These are phyloP conservation scores for Rubia yunnanensis DNA, from an alignment of 257 asterid genomes.

Conservation along the genomic window DNA sequence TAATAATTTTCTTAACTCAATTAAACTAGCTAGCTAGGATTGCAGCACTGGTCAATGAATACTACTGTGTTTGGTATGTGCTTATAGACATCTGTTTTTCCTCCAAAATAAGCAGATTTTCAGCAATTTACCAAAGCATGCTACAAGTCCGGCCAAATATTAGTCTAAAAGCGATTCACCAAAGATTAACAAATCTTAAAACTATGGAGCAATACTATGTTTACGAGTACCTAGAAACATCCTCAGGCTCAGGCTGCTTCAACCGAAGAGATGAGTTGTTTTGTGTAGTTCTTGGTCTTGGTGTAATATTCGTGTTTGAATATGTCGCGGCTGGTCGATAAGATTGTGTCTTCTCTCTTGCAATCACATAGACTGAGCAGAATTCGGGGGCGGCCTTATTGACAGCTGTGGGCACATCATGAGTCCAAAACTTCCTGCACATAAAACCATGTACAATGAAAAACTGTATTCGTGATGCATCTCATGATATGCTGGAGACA, in stretches of 20 bases:
- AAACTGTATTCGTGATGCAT: background rate
- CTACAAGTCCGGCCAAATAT: no score
- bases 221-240: conserved; percentile 24
- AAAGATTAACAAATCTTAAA: background rate
- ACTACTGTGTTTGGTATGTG: no score
- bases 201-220: background rate
- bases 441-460: background rate
- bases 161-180: background rate
- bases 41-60: no score
- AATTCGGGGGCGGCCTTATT: conserved; percentile 69
- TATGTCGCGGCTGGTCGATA: conserved; percentile 47
- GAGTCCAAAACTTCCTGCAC: conserved; percentile 46
- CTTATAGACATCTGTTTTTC: no score
- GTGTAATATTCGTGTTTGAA: conserved; percentile 12
- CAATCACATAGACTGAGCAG: conserved; percentile 61
- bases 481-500: background rate
- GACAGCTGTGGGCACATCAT: conserved; percentile 51
- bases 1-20: background rate
- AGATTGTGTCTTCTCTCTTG: conserved; percentile 51
- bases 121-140: no score
- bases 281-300: conserved; percentile 21
- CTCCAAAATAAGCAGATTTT: no score
- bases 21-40: no score
- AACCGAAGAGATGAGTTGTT: conserved; percentile 15
- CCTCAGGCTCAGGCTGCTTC: conserved; percentile 23